phyloP scores from a whole-genome alignment of 306 rosid species.

The Morella rubra region DNA sequence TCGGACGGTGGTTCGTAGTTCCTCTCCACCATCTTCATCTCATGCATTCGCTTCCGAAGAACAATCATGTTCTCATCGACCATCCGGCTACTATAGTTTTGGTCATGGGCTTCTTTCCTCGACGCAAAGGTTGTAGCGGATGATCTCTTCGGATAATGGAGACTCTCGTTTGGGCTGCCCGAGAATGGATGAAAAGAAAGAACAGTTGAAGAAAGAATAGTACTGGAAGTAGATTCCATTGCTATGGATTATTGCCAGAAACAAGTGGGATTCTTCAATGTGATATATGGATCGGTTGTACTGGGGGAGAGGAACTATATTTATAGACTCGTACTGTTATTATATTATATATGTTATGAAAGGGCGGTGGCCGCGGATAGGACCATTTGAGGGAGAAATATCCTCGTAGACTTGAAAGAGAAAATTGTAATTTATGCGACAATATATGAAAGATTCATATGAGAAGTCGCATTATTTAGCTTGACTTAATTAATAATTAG shows the following conservation, averaged over 20 bases:
- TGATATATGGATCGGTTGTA: no score
- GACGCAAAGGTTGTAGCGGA: constrained; percentile 8
- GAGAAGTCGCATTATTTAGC: no score
- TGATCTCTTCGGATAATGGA: not conserved
- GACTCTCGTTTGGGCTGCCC: not conserved
- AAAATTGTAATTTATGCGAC: no score
- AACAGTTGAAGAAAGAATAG: not conserved
- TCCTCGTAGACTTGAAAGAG: no score
- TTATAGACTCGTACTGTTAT: no score
- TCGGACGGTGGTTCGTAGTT: constrained; percentile 40
- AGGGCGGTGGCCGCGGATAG: no score
- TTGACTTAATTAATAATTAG: no score
- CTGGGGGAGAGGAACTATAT: no score
- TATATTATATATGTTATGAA: no score
- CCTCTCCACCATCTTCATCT: constrained; percentile 46
- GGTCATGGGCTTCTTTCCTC: constrained; percentile 1
- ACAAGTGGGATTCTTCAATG: no score
- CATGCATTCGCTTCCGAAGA: constrained; percentile 38
- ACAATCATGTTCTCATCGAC: constrained; percentile 44
- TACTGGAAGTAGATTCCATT: constrained; percentile 24
- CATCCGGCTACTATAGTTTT: constrained; percentile 11
- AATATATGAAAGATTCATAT: no score
- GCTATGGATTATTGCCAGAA: not conserved
- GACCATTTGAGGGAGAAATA: no score
- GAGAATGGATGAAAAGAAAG: constrained; percentile 16